Percentiles rank a stretch among this genome's conserved stretches.
Evolutionary conservation across 345 rosid genomes (phyloP).

Genomic region (Lumnitzera racemosa): DNA sequence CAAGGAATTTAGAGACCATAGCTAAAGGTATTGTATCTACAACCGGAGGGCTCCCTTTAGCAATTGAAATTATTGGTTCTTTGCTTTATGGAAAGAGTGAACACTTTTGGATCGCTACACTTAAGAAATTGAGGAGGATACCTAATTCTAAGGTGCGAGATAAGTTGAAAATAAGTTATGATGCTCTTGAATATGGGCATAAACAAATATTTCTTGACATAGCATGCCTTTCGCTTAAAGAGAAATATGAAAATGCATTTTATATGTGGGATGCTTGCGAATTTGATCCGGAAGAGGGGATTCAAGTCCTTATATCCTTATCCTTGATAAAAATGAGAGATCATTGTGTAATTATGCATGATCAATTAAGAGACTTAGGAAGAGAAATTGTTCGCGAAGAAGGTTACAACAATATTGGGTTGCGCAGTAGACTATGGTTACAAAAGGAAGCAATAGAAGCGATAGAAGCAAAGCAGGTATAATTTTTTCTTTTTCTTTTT

Average conservation of each 20-base stretch:
- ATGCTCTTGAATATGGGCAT: background rate
- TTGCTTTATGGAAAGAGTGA: background rate
- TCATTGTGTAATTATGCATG: no score
- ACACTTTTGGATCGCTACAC: background rate
- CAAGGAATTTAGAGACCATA: background rate
- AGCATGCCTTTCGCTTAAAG: background rate
- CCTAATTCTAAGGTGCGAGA: background rate
- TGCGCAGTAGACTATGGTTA: no score
- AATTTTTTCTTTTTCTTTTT: no score
- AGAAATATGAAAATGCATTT: background rate
- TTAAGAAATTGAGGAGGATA: background rate
- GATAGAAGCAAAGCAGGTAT: no score
- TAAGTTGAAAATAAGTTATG: slow-evolving; percentile 10
- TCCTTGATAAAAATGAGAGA: no score
- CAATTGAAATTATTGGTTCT: slow-evolving; percentile 5
- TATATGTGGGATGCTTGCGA: slow-evolving; percentile 1
- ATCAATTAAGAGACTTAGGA: no score
- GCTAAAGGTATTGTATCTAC: background rate
- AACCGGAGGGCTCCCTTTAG: slow-evolving; percentile 8
- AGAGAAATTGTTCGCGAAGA: no score
- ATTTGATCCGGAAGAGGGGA: no score
- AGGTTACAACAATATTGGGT: no score
- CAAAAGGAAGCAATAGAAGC: no score
- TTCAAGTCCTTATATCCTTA: no score
- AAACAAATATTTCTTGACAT: slow-evolving; percentile 6